Base-by-base conservation (phyloP, 768 basidiomycete species). In the Cubamyces lactineus region DNA sequence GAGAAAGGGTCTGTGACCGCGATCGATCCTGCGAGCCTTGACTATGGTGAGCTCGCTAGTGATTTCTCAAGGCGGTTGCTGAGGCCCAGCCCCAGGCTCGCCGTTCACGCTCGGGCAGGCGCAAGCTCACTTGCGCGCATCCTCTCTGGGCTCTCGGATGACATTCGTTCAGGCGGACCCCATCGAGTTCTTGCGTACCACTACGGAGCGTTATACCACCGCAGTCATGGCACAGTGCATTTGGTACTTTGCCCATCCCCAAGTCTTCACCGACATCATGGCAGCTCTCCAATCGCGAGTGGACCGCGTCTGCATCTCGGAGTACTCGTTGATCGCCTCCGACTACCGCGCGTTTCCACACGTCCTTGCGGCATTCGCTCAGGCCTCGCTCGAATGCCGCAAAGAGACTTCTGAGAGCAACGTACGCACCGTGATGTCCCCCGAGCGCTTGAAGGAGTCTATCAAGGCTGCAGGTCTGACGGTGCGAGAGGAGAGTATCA, bases 191-290 rank as follows among this genome's bases (percentile, higher is more conserved):
- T 68, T 77, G 53, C 55, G 30, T 0, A 56, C 64, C 5, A 55
- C 65, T 42, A 64, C 61, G 8, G 61, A 57, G 56, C 50, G 59
- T 8, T 79, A 68, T 64, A 75, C 76, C 65, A 68, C 71, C 42
- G 75, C 71, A 0, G 71, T 79, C 19, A 67, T 79, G 26, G 72
- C 74, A 6, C 72, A 74, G 62, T 75, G 74, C 66, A 65, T 73
- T 41, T 79, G 76, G 75, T 79, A 79, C 71, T 78, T 79, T 65
- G 42, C 74, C 46, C 70, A 74, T n/a, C 76, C 77, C 26, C 38
- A 67, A 19, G 66, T 68, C 42, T 59, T 79, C 58, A 24, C 49
- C 19, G 59, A 60, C 5, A 78, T 74, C 17, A 67, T 79, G 19
- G 50, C 58, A 23, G 71, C 67, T 12, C 70, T 77, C 40, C 42